A percentile compares a stretch with the other conserved stretches of the same genome.
Conservation (phyloP, 306 rosid genomes). For the Senna tora region DNA sequence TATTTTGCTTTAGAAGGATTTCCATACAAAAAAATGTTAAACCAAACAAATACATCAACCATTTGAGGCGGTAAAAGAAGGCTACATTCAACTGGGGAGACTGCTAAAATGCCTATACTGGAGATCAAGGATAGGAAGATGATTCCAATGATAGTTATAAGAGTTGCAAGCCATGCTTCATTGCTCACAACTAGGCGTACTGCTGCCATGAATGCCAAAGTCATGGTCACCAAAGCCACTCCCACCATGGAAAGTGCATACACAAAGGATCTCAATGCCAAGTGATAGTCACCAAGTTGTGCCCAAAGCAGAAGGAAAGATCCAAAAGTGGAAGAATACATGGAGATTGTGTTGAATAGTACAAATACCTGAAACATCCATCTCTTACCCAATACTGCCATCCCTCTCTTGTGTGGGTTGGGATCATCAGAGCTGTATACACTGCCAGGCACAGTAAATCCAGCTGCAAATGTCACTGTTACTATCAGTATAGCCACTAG, state of each 20-base stretch:
- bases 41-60: no score
- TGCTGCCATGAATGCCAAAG: slow-evolving; percentile 31
- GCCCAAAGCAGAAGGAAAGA: background rate
- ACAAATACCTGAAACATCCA: background rate
- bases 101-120: background rate
- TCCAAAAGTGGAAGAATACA: background rate
- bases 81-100: no score
- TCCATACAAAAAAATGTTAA: no score
- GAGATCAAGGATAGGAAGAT: background rate
- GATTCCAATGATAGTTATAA: background rate
- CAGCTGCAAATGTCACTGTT: background rate
- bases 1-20: no score
- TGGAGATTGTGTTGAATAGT: background rate
- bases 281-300: background rate
- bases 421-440: background rate
- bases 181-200: slow-evolving; percentile 17
- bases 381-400: background rate
- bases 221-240: background rate
- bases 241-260: background rate
- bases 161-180: background rate
- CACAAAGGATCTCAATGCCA: background rate
- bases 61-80: no score
- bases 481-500: background rate
- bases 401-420: background rate
- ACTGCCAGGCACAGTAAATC: background rate